phyloP scores from a whole-genome alignment of 2,329 filamentous ascomycete genomes.

The Fusarium humuli region DNA sequence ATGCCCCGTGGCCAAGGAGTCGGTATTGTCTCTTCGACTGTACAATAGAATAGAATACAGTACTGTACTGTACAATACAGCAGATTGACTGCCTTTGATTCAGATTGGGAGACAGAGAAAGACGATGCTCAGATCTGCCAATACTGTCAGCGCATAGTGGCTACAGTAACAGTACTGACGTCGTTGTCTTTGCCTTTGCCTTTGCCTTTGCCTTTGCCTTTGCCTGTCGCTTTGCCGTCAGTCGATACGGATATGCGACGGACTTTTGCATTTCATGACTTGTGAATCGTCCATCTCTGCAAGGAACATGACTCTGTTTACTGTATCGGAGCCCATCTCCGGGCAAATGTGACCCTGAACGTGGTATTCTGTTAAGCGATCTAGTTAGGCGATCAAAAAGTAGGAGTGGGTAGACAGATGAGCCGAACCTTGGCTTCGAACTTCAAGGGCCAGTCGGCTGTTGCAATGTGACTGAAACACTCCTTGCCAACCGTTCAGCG shows the following conservation, averaged over 20 bases:
- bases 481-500: background rate
- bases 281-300: background rate
- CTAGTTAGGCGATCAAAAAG: background rate
- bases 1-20: conserved; percentile 34
- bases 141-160: conserved; percentile 17
- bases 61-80: conserved; percentile 1
- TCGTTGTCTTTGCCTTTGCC: background rate
- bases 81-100: conserved; percentile 9
- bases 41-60: background rate
- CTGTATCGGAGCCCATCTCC: conserved; percentile 14
- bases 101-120: background rate
- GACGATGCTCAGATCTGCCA: background rate
- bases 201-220: background rate
- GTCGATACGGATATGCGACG: background rate
- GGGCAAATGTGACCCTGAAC: conserved; percentile 19
- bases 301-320: conserved; percentile 16
- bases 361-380: conserved; percentile 15
- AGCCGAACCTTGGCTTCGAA: conserved; percentile 2
- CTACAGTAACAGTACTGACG: background rate
- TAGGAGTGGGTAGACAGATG: background rate
- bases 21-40: conserved; percentile 23
- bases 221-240: background rate
- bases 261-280: conserved; percentile 11
- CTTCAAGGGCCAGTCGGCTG: background rate
- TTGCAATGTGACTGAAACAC: conserved; percentile 30